Evolutionary conservation across 306 rosid species (phyloP), one percentile per base, ranked within the genome.

Genomic region (Malus sieversii): DNA sequence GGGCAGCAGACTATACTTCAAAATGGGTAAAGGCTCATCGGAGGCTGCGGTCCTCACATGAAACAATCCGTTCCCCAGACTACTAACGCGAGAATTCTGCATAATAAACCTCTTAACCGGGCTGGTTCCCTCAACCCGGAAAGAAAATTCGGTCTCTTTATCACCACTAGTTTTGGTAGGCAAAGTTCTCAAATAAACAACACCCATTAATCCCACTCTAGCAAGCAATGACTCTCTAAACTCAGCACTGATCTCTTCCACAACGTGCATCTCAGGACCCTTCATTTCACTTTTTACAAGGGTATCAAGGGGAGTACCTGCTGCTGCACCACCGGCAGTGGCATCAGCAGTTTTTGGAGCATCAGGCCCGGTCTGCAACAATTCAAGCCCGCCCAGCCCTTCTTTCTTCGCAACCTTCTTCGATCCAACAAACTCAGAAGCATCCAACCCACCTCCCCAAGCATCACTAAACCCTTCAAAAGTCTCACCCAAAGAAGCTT

Each of bases 391-490:
- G 77, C 99, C 96, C 58, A 95, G 99, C 29, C 99, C 97, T 82
- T 88, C 85, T 3, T 83, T 66, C 70, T 89, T 92, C 3, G 73
- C 73, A 75, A 83, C 85, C 77, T 89, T 90, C 57, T 84, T 83
- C 1, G 97, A 42, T 16, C 85, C 97, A 32, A 95, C 88, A 71
- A 95, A 95, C 75, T 95, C 97, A 0, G 97, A 95, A 18, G 91
- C 86, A 83, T 95, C 99, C 82, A 92, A 87, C 46, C 99, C 99
- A 70, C 99, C 99, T 64, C 97, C 99, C 93, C 95, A 95, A 73
- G 99, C 96, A 13, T 88, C 97, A 55, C 85, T 90, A 81, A 95
- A 88, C 33, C 96, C 89, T 79, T 95, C 97, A 81, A 95, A 95
- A 77, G 97, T 87, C 79, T 95, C 99, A 19, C 89, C 92, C 42